phyloP scores from a whole-genome alignment of 2,329 filamentous ascomycete species.

The Cryphonectria carpinicola region DNA sequence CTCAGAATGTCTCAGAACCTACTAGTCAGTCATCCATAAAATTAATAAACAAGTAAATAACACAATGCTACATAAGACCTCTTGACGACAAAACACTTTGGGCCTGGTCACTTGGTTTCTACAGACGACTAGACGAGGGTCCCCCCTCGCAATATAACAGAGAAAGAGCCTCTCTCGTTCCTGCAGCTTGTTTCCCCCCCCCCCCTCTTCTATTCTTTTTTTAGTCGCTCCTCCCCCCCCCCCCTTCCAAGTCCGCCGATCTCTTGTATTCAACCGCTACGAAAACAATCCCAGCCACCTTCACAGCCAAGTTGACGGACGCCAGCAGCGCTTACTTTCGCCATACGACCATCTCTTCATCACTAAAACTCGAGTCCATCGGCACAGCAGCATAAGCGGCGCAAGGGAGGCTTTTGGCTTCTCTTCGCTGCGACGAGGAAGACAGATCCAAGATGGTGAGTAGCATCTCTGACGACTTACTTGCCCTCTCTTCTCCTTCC shows the following conservation, averaged over 20 bases:
- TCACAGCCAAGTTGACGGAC: not conserved
- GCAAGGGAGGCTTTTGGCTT: conserved; percentile 23
- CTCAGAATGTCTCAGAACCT: no score
- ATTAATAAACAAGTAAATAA: not conserved
- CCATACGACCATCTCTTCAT: conserved; percentile 1
- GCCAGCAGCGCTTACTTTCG: not conserved
- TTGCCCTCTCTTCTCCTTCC: not conserved
- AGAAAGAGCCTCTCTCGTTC: conserved; percentile 15
- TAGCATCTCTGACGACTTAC: conserved; percentile 1
- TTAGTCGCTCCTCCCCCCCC: not conserved
- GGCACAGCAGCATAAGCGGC: conserved; percentile 22
- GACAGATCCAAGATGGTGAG: conserved; percentile 32
- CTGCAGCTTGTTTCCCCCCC: not conserved
- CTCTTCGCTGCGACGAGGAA: conserved; percentile 24
- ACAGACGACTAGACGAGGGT: conserved; percentile 10
- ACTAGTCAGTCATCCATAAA: no score
- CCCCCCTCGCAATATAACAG: conserved; percentile 16
- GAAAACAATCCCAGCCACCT: not conserved
- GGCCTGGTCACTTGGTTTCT: conserved; percentile 22
- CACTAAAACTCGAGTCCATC: conserved; percentile 8
- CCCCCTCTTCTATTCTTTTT: no score
- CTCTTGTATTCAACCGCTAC: not conserved
- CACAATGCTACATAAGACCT: conserved; percentile 8
- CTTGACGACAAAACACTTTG: conserved; percentile 4
- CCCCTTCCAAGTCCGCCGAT: not conserved